A percentile compares a stretch with the other conserved stretches of the same genome.
phyloP scores from a whole-genome alignment of 257 asterid genomes.

The Solanum habrochaites region DNA sequence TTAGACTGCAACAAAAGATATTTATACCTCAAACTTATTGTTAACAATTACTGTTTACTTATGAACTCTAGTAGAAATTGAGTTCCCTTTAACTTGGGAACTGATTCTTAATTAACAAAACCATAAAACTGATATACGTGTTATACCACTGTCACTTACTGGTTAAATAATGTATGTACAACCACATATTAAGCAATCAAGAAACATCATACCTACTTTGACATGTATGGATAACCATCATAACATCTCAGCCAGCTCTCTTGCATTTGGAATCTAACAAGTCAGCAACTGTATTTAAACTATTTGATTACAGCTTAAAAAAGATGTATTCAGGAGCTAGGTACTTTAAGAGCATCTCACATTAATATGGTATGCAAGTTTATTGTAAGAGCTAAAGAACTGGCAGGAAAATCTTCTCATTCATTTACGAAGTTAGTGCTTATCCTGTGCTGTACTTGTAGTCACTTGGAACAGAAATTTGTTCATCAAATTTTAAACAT shows the following conservation, averaged over 20 bases:
- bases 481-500: neutral
- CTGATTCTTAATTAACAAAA: neutral
- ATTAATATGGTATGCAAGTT: neutral
- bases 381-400: neutral
- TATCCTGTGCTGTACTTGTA: neutral
- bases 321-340: neutral
- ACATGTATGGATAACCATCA: neutral
- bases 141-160: neutral
- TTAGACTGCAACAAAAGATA: slow-evolving; percentile 42
- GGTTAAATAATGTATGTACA: neutral
- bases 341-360: neutral
- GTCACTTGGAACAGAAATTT: neutral
- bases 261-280: neutral
- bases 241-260: neutral
- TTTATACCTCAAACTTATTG: neutral
- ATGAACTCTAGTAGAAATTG: neutral
- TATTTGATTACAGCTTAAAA: neutral
- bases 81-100: neutral
- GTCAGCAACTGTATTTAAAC: neutral
- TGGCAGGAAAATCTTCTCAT: neutral
- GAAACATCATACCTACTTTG: neutral
- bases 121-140: neutral
- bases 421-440: neutral
- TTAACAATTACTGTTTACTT: neutral
- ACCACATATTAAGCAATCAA: neutral